These are phyloP conservation scores for Cercophora samala DNA, from an alignment of 495 filamentous ascomycete species.

Conservation along the genomic window DNA sequence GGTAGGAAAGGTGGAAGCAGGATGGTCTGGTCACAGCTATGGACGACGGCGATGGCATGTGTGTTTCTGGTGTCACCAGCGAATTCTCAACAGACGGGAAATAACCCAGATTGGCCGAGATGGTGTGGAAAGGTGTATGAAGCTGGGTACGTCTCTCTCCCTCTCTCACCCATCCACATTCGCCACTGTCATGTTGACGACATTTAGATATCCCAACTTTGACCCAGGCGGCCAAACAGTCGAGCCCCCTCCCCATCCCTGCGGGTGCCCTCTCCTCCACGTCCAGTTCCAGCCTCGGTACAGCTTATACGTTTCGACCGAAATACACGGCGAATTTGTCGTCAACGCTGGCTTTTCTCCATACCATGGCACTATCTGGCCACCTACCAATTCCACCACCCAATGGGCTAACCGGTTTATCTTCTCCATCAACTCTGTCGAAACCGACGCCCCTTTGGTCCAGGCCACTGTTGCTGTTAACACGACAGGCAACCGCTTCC, in stretches of 20 bases:
- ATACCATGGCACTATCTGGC: conserved; percentile 45
- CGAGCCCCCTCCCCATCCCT: conserved; percentile 37
- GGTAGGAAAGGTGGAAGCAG: neutral
- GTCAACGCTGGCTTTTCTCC: conserved; percentile 57
- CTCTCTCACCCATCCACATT: neutral
- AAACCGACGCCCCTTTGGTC: conserved; percentile 36
- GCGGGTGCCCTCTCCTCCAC: conserved; percentile 49
- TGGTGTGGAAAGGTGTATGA: conserved; percentile 63
- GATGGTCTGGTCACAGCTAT: conserved; percentile 19
- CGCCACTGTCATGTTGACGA: too few relatives aligned
- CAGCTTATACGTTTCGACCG: conserved; percentile 57
- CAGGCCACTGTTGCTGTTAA: conserved; percentile 43
- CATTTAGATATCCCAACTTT: conserved; percentile 54
- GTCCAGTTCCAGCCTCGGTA: conserved; percentile 58
- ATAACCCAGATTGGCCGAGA: conserved; percentile 45
- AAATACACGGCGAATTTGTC: conserved; percentile 54
- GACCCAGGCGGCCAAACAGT: conserved; percentile 59
- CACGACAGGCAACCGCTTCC: conserved; percentile 44
- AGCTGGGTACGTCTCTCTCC: conserved; percentile 35
- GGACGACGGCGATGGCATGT: conserved; percentile 9
- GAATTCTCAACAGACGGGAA: conserved; percentile 35
- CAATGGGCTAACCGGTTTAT: conserved; percentile 29
- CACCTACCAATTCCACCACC: conserved; percentile 30
- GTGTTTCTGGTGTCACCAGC: neutral
- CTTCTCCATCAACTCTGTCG: conserved; percentile 37